Evolutionary conservation across 2,329 filamentous ascomycete genomes (phyloP), one percentile per base, ranked within the genome.

Genomic region (Dactylellina haptotyla): DNA sequence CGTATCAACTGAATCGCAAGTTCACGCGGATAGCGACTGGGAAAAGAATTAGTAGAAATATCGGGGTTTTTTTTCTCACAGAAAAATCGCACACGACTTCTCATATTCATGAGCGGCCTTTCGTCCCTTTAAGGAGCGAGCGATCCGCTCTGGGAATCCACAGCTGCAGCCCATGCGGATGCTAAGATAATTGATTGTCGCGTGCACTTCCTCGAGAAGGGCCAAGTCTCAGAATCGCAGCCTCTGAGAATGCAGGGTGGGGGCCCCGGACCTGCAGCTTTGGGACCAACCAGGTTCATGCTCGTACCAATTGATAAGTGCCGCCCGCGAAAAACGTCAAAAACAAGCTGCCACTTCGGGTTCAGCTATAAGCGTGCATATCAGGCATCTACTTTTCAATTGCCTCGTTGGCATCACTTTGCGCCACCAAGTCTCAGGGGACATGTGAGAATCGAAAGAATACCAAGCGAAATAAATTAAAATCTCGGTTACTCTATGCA

Each of bases 121-220:
- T 1, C 12, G 16, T 37, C 16, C 25, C 39, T 59, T 59, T 46
- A 59, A 59, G 39, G 54, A 58, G 37, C 1, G 30, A 20, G 25
- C 43, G 3, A 25, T 32, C 48, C 43, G 64, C 26, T 50, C n/a
- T 34, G 28, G 26, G 34, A 41, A 54, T 34, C 32, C 41, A 50
- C 56, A 39, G 43, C 56, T 39, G 57, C 25, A 39, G 28, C 32
- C 50, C 37, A 51, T 9, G 56, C 57, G 18, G 43, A 26, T n/a
- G 53, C 66, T 64, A 63, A 71, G 66, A 71, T 63, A 71, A 67
- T 58, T 71, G 67, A 72, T 72, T 54, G 34, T 72, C 67, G 67
- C 59, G 53, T 72, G 61, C 67, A 72, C 16, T 72, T 65, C 23
- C 67, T 64, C 20, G 32, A 53, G 28, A 54, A 50, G 32, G 28